These are phyloP conservation scores for Trypanosomatidae sp. DNA, from an alignment of 208 protist genomes.

Conservation along the genomic window DNA sequence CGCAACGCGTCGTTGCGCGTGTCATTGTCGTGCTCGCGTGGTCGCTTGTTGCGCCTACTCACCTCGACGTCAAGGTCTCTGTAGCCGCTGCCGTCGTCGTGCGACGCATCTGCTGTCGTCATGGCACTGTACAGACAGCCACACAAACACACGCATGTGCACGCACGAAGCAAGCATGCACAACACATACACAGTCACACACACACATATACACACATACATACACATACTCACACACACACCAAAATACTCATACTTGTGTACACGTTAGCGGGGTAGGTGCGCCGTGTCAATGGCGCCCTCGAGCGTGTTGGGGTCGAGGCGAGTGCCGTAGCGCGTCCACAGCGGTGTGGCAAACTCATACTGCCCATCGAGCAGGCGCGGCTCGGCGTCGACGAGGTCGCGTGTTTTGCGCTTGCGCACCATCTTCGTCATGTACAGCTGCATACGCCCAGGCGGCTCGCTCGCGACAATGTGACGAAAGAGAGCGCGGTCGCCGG, in stretches of 20 bases:
- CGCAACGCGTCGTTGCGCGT: too few species aligned
- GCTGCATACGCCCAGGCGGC: constrained; percentile 76
- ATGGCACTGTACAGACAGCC: too few species aligned
- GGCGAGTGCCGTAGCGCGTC: constrained; percentile 76
- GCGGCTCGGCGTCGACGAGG: constrained; percentile 60
- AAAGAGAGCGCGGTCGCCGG: constrained; percentile 72
- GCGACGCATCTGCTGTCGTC: too few species aligned
- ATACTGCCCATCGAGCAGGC: constrained; percentile 81
- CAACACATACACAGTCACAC: too few species aligned
- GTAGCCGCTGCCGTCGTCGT: too few species aligned
- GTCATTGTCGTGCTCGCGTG: too few species aligned
- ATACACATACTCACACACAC: too few species aligned
- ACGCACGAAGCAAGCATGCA: too few species aligned
- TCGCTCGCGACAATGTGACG: constrained; percentile 72
- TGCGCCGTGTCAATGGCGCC: constrained; percentile 44
- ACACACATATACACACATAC: neutral
- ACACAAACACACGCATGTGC: too few species aligned
- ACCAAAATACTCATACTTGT: neutral
- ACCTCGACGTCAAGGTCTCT: too few species aligned
- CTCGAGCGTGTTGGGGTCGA: constrained; percentile 81
- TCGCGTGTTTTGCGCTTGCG: constrained; percentile 83
- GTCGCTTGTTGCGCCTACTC: too few species aligned
- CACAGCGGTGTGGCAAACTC: constrained; percentile 83
- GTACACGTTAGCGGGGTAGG: constrained; percentile 8
- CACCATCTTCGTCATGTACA: constrained; percentile 80